Base-by-base conservation (phyloP, 139 green algal species). In the Pseudopediastrum boryanum region DNA sequence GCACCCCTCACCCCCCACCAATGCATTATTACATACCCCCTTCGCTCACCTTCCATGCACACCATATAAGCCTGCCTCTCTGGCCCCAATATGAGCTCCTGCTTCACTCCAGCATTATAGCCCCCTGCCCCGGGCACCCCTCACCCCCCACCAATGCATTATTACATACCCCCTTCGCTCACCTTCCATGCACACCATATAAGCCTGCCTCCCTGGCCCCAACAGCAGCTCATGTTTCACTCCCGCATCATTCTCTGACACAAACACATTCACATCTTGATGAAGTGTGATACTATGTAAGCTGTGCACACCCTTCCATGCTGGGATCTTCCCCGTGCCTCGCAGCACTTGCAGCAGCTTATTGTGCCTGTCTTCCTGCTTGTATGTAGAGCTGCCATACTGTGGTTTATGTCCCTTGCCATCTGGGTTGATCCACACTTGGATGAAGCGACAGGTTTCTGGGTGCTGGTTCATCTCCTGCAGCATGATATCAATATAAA, bases 371-470 rank as follows among this genome's bases (percentile, higher is more conserved):
- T 94, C 85, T 1, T 59, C 59, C 42, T 80, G 38, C 31, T 61
- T 29, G 63, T 50, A 50, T 8, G 31, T 79, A 25, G 19, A 75
- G 51, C 50, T 79, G 74, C 87, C 87, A 46, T 92, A 91, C 80
- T 95, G 87, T 2, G 92, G 92, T 21, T 41, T 64, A 78, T 92
- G 87, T 4, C 92, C 92, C 0, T 75, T 69, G 33, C 59, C 62
- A 73, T 96, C 92, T 13, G 92, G 92, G 16, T 67, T 93, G 29
- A 96, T 51, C 92, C 92, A 96, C 0, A 95, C 41, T 68, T 95
- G 91, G 62, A 95, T 70, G 84, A 96, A 96, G 48, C 92, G 83
- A 50, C 83, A 92, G 0, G 82, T 89, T 8, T 88, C 78, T 35
- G 75, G 59, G 2, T 74, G 74, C 12, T 96, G 87, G 84, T 96